phyloP scores from a whole-genome alignment of 2,329 filamentous ascomycete genomes.

The Ophiostoma pallidulum region DNA sequence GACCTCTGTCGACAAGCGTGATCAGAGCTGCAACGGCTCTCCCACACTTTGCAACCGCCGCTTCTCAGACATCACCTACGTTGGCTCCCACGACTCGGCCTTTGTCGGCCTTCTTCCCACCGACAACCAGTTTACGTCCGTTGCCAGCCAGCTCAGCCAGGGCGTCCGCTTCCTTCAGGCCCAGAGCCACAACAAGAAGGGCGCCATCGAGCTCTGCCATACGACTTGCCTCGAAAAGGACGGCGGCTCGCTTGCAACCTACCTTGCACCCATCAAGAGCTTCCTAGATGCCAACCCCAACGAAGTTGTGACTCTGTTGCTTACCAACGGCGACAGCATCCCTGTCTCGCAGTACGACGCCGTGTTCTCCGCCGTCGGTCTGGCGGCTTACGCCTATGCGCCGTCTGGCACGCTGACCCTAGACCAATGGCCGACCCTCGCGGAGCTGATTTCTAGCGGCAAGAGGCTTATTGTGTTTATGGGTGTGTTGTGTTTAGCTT shows the following conservation, averaged over 20 bases:
- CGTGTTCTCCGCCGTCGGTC: slow-evolving; percentile 44
- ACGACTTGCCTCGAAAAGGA: slow-evolving; percentile 52
- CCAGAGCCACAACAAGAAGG: slow-evolving; percentile 48
- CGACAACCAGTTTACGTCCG: slow-evolving; percentile 52
- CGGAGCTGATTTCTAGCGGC: slow-evolving; percentile 50
- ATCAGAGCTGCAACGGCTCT: slow-evolving; percentile 45
- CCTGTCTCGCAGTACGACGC: slow-evolving; percentile 44
- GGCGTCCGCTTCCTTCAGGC: slow-evolving; percentile 57
- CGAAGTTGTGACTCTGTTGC: slow-evolving; percentile 53
- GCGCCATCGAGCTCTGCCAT: slow-evolving; percentile 52
- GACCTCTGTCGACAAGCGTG: background rate
- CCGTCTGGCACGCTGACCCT: slow-evolving; percentile 34
- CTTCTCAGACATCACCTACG: slow-evolving; percentile 52
- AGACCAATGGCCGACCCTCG: slow-evolving; percentile 60
- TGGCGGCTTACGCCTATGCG: slow-evolving; percentile 48
- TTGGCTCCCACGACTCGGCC: slow-evolving; percentile 56
- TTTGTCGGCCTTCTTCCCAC: slow-evolving; percentile 47
- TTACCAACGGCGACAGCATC: slow-evolving; percentile 54
- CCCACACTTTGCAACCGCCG: slow-evolving; percentile 43
- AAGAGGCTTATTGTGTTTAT: slow-evolving; percentile 64
- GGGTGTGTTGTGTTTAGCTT: slow-evolving; percentile 43
- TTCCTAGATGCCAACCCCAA: slow-evolving; percentile 51
- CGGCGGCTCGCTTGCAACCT: slow-evolving; percentile 45
- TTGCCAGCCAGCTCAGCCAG: slow-evolving; percentile 47
- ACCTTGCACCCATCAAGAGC: slow-evolving; percentile 45